Evolutionary conservation across 2,329 filamentous ascomycete genomes (phyloP), one percentile per base, ranked within the genome.

Genomic region (Botrytis paeoniae): DNA sequence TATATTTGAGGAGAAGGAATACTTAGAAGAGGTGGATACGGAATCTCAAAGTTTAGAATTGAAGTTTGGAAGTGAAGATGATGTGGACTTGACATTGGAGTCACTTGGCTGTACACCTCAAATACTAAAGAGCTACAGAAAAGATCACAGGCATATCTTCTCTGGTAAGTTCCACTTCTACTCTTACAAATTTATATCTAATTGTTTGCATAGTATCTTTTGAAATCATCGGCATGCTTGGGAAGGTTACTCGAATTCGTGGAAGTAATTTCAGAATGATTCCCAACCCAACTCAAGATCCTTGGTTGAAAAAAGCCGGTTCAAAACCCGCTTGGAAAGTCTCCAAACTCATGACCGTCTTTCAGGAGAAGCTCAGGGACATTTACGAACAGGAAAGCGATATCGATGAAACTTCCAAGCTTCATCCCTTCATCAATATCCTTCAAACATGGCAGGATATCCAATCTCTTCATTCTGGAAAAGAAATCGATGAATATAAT

Each of bases 191-290:
- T 73, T 6, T 20, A 10, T 18, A 8, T 29, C 32, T 74, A 88
- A 69, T 35, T 22, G 10, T 9, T 20, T 41, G 5, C 3, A 41
- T 72, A 89, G 87, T 89, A 0, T 84, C 86, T 0, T 89, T 89
- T 69, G 88, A 89, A 76, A 83, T 89, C 0, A 78, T 88, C 3
- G 88, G 87, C n/a, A 89, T 89, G 87, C 80, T 89, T 1, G 83
- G 84, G 62, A 83, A 83, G 39, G 84, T 83, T 0, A 81, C 88
- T 35, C 85, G 88, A 70, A 85, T 88, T 35, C 81, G 82, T 9
- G 80, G 85, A 63, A 87, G 82, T 66, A 83, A 82, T 73, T 89
- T 86, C 74, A 86, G 86, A 2, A 85, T 85, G 78, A 82, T 89
- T 1, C 88, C 88, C 0, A 89, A 89, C 74, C 88, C 88, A 0